phyloP scores from a whole-genome alignment of 129 eudicot species.

The Heracleum sosnowskyi region DNA sequence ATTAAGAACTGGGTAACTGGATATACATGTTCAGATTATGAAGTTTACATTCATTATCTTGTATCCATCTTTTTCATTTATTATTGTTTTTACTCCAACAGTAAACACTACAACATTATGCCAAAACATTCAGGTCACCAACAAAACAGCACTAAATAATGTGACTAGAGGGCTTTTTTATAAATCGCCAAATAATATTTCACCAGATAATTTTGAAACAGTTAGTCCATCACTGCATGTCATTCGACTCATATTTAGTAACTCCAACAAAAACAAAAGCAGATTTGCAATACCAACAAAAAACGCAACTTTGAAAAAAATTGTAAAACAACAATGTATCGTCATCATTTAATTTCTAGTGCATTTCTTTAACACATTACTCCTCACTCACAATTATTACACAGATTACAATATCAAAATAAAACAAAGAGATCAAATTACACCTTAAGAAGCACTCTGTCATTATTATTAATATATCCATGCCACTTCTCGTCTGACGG shows the following conservation, averaged over 20 bases:
- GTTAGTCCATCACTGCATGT: background rate
- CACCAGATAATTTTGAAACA: background rate
- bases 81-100: too few relatives aligned
- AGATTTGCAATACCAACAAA: background rate
- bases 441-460: conserved; percentile 93
- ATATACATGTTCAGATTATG: background rate
- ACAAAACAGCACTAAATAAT: background rate
- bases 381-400: background rate
- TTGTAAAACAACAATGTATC: background rate
- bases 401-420: background rate
- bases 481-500: conserved; percentile 96
- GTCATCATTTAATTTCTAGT: background rate
- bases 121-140: background rate
- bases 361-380: background rate
- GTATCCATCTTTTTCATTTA: background rate
- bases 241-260: background rate
- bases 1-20: background rate
- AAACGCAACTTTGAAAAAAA: background rate
- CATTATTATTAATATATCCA: conserved; percentile 81
- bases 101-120: background rate
- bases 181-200: background rate
- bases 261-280: background rate
- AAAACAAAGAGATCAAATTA: background rate
- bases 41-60: background rate
- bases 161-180: background rate